These are phyloP conservation scores for Udeniomyces megalosporus DNA, from an alignment of 768 basidiomycete species.

Conservation along the genomic window DNA sequence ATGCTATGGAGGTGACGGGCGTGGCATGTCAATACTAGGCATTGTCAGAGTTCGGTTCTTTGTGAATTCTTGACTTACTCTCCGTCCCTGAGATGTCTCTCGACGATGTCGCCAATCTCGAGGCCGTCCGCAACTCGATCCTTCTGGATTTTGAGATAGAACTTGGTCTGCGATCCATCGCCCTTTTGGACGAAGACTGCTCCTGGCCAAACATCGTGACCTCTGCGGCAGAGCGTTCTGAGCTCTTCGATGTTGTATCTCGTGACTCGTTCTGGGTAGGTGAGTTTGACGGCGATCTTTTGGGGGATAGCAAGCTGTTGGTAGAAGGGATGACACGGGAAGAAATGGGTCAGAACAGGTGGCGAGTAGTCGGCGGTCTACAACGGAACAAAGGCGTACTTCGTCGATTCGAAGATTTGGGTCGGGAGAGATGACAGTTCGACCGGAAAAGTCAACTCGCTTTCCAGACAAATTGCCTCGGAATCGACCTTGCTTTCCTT, in stretches of 20 bases:
- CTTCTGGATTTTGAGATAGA: slow-evolving; percentile 77
- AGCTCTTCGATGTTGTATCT: slow-evolving; percentile 68
- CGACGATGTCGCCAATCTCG: slow-evolving; percentile 76
- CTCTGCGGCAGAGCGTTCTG: slow-evolving; percentile 64
- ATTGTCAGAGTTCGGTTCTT: too few species aligned
- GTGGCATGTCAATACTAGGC: not conserved
- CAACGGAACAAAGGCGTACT: slow-evolving; percentile 34
- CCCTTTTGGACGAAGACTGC: slow-evolving; percentile 85
- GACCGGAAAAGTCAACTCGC: slow-evolving; percentile 94
- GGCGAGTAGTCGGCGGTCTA: too few species aligned
- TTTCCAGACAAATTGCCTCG: slow-evolving; percentile 96
- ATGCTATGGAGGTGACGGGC: slow-evolving; percentile 33
- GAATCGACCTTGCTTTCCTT: slow-evolving; percentile 98
- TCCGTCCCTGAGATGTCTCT: slow-evolving; percentile 84
- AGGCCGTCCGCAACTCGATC: slow-evolving; percentile 64
- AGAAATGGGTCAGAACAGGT: not conserved
- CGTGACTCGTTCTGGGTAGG: slow-evolving; percentile 92
- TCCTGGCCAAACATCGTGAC: slow-evolving; percentile 78
- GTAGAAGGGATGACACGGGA: too few species aligned
- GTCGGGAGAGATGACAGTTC: slow-evolving; percentile 97
- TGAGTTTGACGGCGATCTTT: slow-evolving; percentile 82
- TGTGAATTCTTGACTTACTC: slow-evolving; percentile 38
- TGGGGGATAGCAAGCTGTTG: slow-evolving; percentile 69
- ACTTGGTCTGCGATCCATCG: slow-evolving; percentile 55
- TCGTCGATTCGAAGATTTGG: slow-evolving; percentile 98